Evolutionary conservation across 1,284 basidiomycete species (phyloP).

Genomic region (Apiotrichum mycotoxinovorans): DNA sequence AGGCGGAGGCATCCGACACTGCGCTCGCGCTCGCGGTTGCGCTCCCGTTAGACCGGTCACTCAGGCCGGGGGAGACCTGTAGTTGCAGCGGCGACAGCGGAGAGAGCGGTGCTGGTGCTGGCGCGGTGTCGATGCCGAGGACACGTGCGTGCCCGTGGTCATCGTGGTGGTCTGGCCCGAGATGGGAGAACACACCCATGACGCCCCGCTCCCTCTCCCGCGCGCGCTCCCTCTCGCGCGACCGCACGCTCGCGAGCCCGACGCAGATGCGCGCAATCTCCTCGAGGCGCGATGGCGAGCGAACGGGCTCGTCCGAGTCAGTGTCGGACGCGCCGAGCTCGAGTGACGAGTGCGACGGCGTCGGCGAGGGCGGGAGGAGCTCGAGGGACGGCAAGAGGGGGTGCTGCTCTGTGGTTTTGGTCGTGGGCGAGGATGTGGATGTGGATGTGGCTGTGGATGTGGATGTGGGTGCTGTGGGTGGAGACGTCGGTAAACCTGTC

Average conservation of each 20-base stretch:
- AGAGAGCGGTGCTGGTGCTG: no score
- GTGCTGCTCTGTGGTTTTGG: neutral
- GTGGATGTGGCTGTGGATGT: neutral
- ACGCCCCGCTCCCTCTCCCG: neutral
- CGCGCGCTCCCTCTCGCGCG: neutral
- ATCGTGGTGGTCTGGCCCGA: no score
- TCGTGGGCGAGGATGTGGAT: neutral
- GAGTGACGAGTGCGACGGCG: neutral
- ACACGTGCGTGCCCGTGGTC: no score
- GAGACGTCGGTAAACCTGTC: no score
- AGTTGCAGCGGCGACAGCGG: no score
- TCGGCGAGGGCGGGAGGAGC: slow-evolving; percentile 9
- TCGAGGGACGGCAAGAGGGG: neutral
- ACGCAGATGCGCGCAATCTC: slow-evolving; percentile 15
- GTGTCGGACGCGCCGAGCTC: neutral
- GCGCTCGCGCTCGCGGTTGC: no score
- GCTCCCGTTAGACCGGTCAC: no score
- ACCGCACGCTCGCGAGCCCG: slow-evolving; percentile 2
- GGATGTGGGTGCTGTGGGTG: neutral
- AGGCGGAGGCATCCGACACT: neutral
- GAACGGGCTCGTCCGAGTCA: neutral
- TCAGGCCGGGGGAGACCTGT: no score
- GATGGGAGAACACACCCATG: no score
- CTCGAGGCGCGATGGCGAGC: slow-evolving; percentile 2
- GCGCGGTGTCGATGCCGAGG: neutral